Base-by-base conservation (phyloP, 805 yeast species). In the Metschnikowia santaceciliae region DNA sequence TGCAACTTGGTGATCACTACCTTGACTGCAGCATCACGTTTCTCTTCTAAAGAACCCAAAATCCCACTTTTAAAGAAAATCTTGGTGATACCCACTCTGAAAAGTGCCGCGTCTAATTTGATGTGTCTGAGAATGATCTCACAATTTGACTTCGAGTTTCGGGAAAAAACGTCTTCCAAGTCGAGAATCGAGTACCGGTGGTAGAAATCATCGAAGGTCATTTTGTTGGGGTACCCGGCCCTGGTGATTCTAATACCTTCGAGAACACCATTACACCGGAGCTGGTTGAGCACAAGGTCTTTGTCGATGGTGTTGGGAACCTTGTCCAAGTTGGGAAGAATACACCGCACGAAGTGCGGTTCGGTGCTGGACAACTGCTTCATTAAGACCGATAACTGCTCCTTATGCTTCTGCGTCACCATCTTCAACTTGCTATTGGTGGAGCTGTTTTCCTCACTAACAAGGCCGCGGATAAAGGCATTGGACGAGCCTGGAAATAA, bases 221-320 rank as follows among this genome's bases (percentile, higher is more conserved):
- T 82, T 57, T 97, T 80, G 67, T 94, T 94, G 4, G 99, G 99
- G 67, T 86, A 94, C 2, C 99, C 99, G 7, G 96, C 90, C 56
- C 99, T 80, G 0, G 98, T 96, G 53, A 94, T 94, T 67, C 99
- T 79, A 32, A 94, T 94, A 54, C 99, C 99, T 74, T 94, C 99
- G 47, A 94, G 71, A 14, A 94, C 99, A 79, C 99, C 99, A 63
- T 94, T 94, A 63, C 98, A 94, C 55, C 97, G 77, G 54, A 94
- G 75, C 69, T 94, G 99, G 47, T 88, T 92, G 42, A 94, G 72
- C 6, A 94, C 96, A 22, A 94, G 71, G 32, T 70, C 71, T 58
- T 86, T 89, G 60, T 89, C 90, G 61, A 94, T 87, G 36, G 75
- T 71, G 40, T 80, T 80, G 0, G 97, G 82, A 46, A 75, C 75